Conservation (phyloP, 805 yeast genomes). For the Phaffomyces opuntiae region DNA sequence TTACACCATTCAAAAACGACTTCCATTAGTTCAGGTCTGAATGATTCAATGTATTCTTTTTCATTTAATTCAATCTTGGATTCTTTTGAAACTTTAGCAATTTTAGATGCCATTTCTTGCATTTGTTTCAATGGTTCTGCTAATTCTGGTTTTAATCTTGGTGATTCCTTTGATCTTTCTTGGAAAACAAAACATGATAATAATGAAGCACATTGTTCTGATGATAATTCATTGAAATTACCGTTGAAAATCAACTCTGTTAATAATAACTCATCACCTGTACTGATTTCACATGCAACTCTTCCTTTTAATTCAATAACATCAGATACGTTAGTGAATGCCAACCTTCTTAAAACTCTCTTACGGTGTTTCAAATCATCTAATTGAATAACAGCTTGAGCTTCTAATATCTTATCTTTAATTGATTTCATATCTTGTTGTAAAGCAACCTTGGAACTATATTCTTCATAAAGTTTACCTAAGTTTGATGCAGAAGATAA, state of each 20-base stretch:
- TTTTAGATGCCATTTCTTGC: conserved; percentile 85
- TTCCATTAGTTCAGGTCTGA: conserved; percentile 93
- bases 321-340: conserved; percentile 80
- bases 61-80: conserved; percentile 86
- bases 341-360: conserved; percentile 86
- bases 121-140: conserved; percentile 86
- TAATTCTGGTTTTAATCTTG: conserved; percentile 79
- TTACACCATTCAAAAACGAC: conserved; percentile 95
- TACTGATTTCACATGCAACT: conserved; percentile 93
- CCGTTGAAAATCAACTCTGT: conserved; percentile 95
- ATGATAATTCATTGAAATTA: conserved; percentile 78
- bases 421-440: conserved; percentile 51
- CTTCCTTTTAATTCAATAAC: conserved; percentile 94
- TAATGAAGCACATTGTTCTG: conserved; percentile 89
- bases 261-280: conserved; percentile 75
- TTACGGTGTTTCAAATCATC: conserved; percentile 92
- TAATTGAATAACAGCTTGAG: conserved; percentile 86
- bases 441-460: conserved; percentile 55
- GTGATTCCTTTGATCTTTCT: conserved; percentile 85
- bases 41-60: conserved; percentile 86
- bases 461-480: conserved; percentile 55
- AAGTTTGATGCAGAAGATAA: conserved; percentile 55
- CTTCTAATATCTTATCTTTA: conserved; percentile 64
- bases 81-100: conserved; percentile 85
- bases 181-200: conserved; percentile 95